Conservation (phyloP, 176 grass and related monocot species). For the Lolium multiflorum region DNA sequence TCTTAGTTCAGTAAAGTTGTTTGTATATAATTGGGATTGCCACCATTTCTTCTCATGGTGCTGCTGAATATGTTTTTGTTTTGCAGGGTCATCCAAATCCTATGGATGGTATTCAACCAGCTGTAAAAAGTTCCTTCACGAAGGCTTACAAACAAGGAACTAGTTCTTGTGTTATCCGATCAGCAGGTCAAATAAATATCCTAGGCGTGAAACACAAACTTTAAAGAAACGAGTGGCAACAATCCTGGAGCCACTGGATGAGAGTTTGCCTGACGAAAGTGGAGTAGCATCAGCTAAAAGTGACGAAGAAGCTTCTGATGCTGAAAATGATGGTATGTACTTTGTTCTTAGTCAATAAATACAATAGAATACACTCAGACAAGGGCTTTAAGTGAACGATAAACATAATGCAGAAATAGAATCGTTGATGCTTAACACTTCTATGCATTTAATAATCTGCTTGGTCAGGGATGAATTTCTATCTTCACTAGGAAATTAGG, state of each 20-base stretch:
- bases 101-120: slow-evolving; percentile 87
- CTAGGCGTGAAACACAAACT: slow-evolving; percentile 73
- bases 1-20: no score
- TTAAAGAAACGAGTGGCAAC: slow-evolving; percentile 88
- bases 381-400: not conserved
- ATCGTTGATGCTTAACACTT: not conserved
- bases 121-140: slow-evolving; percentile 90
- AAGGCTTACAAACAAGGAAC: slow-evolving; percentile 93
- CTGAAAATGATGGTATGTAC: slow-evolving; percentile 72
- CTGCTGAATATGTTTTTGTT: not conserved
- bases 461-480: not conserved
- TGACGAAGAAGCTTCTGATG: slow-evolving; percentile 71
- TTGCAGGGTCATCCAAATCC: slow-evolving; percentile 78
- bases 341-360: slow-evolving; percentile 7
- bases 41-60: no score
- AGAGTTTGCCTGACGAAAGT: slow-evolving; percentile 81
- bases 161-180: slow-evolving; percentile 67
- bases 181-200: slow-evolving; percentile 83
- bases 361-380: not conserved
- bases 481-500: no score
- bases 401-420: not conserved
- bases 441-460: slow-evolving; percentile 2
- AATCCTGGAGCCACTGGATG: slow-evolving; percentile 59
- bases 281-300: slow-evolving; percentile 59
- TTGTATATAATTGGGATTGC: no score